These are phyloP conservation scores for Helicostylum pulchrum DNA, from an alignment of 192 early-diverging fungal genomes.

Conservation along the genomic window DNA sequence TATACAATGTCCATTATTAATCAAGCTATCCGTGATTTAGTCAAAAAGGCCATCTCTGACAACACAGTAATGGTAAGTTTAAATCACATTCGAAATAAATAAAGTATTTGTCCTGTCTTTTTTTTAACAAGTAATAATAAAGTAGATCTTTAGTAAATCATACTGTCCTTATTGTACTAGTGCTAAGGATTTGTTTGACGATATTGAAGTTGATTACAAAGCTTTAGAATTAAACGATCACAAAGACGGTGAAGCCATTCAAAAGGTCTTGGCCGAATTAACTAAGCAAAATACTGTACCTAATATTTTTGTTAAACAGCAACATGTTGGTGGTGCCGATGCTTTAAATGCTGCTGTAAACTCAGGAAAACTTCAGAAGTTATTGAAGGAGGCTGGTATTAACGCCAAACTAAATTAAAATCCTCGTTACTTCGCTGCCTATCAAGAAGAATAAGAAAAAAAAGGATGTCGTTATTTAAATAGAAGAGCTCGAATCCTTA, in stretches of 20 bases:
- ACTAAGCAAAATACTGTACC: conserved; percentile 66
- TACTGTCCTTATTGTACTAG: conserved; percentile 65
- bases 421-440: too few relatives aligned
- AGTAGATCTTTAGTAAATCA: conserved; percentile 72
- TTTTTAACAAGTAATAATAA: neutral
- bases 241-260: conserved; percentile 54
- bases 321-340: conserved; percentile 65
- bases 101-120: neutral
- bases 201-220: conserved; percentile 48
- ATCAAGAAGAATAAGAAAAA: too few relatives aligned
- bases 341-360: conserved; percentile 47
- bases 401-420: neutral
- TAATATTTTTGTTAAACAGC: conserved; percentile 65
- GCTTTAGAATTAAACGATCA: conserved; percentile 60
- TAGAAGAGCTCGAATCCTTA: too few relatives aligned
- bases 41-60: conserved; percentile 22
- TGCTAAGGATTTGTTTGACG: conserved; percentile 54
- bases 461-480: too few relatives aligned
- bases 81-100: neutral
- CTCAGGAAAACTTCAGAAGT: conserved; percentile 45
- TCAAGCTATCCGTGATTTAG: conserved; percentile 7
- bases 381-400: conserved; percentile 44
- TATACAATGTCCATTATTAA: conserved; percentile 1
- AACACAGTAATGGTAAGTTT: conserved; percentile 21
- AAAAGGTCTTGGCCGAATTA: conserved; percentile 36